These are phyloP conservation scores for Picea abies DNA, from an alignment of 83 land plant genomes.

Conservation along the genomic window DNA sequence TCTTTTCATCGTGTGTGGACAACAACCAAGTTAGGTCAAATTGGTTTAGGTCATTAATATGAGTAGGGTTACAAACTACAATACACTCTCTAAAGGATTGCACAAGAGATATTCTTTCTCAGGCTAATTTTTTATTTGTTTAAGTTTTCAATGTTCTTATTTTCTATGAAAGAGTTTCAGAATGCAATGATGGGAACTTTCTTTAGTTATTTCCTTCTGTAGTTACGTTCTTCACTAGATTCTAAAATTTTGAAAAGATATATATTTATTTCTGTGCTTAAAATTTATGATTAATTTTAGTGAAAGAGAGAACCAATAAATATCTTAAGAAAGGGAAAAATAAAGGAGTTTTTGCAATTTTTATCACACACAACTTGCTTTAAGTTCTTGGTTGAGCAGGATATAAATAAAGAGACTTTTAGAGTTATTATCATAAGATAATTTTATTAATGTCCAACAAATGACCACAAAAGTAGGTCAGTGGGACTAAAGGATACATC, in stretches of 20 bases:
- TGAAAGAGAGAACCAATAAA: not conserved
- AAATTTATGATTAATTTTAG: not conserved
- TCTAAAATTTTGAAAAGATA: not conserved
- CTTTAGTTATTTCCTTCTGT: not conserved
- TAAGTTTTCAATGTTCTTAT: too few species aligned
- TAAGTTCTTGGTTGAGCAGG: not conserved
- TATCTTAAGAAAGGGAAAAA: not conserved
- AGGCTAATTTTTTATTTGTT: not conserved
- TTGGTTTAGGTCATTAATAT: not conserved
- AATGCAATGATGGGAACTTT: not conserved
- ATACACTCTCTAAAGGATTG: not conserved
- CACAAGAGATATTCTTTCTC: not conserved
- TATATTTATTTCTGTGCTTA: not conserved
- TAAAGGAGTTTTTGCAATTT: not conserved
- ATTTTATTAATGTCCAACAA: too few species aligned
- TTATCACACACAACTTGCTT: not conserved
- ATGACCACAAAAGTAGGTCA: too few species aligned
- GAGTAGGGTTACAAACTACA: not conserved
- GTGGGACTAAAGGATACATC: too few species aligned
- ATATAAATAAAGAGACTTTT: not conserved
- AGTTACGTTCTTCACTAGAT: not conserved
- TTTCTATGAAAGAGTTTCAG: too few species aligned
- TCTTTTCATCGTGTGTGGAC: not conserved
- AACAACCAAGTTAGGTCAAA: not conserved
- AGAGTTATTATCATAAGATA: not conserved